Evolutionary conservation across 768 basidiomycete genomes (phyloP).

Genomic region (Phanerochaete carnosa): DNA sequence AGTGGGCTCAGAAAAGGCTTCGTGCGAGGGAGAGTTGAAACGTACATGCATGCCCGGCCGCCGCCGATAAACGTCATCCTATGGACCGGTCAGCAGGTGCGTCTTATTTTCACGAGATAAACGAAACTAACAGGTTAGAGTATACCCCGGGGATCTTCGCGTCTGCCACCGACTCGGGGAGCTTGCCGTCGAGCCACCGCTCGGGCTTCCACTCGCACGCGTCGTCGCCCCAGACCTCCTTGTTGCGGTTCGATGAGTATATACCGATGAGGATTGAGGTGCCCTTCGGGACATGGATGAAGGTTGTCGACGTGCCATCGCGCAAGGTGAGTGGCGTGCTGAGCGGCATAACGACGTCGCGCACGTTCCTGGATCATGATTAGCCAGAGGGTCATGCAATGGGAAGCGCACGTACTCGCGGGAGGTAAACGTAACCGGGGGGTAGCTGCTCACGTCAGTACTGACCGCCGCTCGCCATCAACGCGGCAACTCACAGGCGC

Average conservation of each 20-base stretch:
- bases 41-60: conserved; percentile 43
- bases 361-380: not conserved
- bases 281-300: conserved; percentile 36
- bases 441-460: conserved; percentile 24
- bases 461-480: not conserved
- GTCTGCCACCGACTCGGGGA: conserved; percentile 31
- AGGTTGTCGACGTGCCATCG: conserved; percentile 34
- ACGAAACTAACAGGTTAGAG: conserved; percentile 36
- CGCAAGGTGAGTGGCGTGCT: conserved; percentile 32
- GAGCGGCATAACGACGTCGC: conserved; percentile 39
- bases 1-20: not conserved
- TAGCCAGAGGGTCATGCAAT: not conserved
- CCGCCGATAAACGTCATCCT: conserved; percentile 47
- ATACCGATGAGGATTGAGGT: conserved; percentile 39
- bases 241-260: conserved; percentile 35
- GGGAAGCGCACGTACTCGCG: conserved; percentile 13
- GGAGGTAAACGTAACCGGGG: conserved; percentile 41
- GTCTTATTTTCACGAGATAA: not conserved
- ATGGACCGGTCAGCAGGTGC: not conserved
- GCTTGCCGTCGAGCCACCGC: conserved; percentile 38
- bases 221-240: conserved; percentile 45
- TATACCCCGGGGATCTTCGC: conserved; percentile 44
- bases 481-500: conserved; percentile 16
- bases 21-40: not conserved
- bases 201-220: conserved; percentile 50